Conservation (phyloP, 176 grass and related monocot species). For the Puccinellia tenuiflora region DNA sequence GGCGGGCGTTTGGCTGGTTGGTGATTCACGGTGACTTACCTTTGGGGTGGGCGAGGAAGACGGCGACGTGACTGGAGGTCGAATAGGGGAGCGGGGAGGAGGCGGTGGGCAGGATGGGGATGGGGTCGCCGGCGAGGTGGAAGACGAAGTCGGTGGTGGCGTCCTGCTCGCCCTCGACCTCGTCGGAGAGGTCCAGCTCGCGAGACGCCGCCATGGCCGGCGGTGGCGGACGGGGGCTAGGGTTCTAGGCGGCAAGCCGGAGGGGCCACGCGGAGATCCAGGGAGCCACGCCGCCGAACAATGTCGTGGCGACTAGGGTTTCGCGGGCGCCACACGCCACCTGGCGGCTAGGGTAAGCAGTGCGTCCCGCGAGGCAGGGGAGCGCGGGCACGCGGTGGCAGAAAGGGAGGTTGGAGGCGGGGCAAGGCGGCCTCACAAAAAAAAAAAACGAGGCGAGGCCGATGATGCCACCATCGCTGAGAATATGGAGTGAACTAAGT, state of each 20-base stretch:
- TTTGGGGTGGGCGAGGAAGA: slow-evolving; percentile 67
- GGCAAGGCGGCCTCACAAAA: no score
- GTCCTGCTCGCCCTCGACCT: slow-evolving; percentile 63
- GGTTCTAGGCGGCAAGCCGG: slow-evolving; percentile 6
- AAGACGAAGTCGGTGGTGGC: slow-evolving; percentile 74
- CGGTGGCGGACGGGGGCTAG: background rate
- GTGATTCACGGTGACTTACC: slow-evolving; percentile 30
- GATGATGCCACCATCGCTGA: no score
- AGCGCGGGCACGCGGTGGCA: no score
- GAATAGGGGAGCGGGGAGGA: slow-evolving; percentile 40
- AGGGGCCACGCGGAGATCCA: background rate
- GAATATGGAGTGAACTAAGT: no score
- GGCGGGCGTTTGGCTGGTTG: background rate
- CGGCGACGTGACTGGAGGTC: slow-evolving; percentile 54
- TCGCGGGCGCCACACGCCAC: no score
- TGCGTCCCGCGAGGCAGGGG: no score
- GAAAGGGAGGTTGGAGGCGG: no score
- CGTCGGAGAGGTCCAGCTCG: slow-evolving; percentile 51
- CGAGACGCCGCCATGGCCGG: slow-evolving; percentile 41
- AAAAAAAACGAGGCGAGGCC: no score
- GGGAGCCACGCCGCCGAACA: no score
- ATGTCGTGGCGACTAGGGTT: no score
- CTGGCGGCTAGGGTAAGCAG: no score
- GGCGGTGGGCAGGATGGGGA: slow-evolving; percentile 47
- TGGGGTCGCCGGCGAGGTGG: slow-evolving; percentile 71